Base-by-base conservation (phyloP, 1,139 yeast genomes). In the Wickerhamomyces sp. region DNA sequence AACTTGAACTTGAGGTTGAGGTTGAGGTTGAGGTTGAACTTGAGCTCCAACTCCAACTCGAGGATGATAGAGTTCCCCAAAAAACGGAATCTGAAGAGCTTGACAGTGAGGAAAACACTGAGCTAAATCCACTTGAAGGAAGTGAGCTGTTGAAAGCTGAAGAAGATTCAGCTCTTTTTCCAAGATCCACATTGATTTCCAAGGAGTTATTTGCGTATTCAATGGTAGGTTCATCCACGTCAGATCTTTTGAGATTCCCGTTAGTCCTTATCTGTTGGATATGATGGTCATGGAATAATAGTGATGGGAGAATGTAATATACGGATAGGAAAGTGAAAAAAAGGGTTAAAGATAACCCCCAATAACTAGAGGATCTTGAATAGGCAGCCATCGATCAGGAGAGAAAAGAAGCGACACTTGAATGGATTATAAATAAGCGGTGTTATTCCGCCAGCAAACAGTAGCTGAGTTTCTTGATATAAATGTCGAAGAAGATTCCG, bases 141-240 rank as follows among this genome's bases (percentile, higher is more conserved):
- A 13, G 13, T n/a, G 24, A 19, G 12, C 17, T 7, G 14, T 20
- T 30, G 8, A 19, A 30, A 13, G 33, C 24, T n/a, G 17, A 19
- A 6, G 27, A 12, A 7, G 17, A 26, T 15, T 29, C 34, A 6
- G 35, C 38, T 19, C 38, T 36, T 26, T 31, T 36, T 7, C 26
- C 35, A 16, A 36, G 19, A 27, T 35, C 37, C 21, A 26, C 27
- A 10, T 15, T 6, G 5, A 14, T 13, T 13, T 3, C 20, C 18
- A 19, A 10, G 15, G n/a, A 18, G 7, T 14, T 29, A 7, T 30
- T 30, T 12, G 24, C 9, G 25, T 30, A 19, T n/a, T 30, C 25
- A 6, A 7, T 12, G 7, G 19, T 17, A 12, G 15, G 13, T 15
- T 29, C 22, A 17, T 29, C 31, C 12, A 15, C n/a, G 22, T 18